phyloP scores from a whole-genome alignment of 805 yeast genomes.

The Hanseniaspora valbyensis region DNA sequence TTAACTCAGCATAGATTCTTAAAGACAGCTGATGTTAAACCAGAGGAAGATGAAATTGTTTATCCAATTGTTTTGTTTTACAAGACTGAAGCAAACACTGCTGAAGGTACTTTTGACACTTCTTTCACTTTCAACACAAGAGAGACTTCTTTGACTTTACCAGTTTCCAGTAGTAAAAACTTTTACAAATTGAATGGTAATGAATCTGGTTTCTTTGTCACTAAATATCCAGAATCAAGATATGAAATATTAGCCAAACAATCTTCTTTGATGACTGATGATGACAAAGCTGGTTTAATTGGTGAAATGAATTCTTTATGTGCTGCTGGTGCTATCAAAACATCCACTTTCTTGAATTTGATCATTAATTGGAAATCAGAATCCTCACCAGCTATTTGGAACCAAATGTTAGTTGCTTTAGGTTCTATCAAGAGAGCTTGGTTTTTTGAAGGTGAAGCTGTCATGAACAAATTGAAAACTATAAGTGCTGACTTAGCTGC shows the following conservation, averaged over 20 bases:
- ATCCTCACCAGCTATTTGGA: constrained; percentile 58
- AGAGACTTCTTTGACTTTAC: constrained; percentile 36
- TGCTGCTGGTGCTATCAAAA: constrained; percentile 55
- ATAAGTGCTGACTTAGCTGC: constrained; percentile 48
- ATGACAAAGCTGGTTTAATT: constrained; percentile 68
- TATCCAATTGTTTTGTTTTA: constrained; percentile 65
- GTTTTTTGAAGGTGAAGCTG: constrained; percentile 41
- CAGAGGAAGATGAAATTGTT: constrained; percentile 57
- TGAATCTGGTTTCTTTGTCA: constrained; percentile 65
- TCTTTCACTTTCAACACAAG: constrained; percentile 45
- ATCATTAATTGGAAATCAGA: constrained; percentile 52
- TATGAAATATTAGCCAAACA: constrained; percentile 56
- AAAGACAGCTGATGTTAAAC: constrained; percentile 64
- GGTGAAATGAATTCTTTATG: constrained; percentile 71
- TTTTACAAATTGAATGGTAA: constrained; percentile 65
- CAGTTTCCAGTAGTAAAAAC: constrained; percentile 26
- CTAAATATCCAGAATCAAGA: constrained; percentile 57
- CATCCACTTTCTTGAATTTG: constrained; percentile 49
- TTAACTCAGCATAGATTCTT: constrained; percentile 65
- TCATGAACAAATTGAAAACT: constrained; percentile 38
- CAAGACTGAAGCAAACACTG: constrained; percentile 33
- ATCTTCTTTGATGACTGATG: constrained; percentile 50
- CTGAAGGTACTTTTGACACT: constrained; percentile 44
- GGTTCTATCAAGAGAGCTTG: constrained; percentile 42
- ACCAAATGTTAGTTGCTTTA: constrained; percentile 42